phyloP scores from a whole-genome alignment of 345 rosid species.

The Eucalyptus marginata region DNA sequence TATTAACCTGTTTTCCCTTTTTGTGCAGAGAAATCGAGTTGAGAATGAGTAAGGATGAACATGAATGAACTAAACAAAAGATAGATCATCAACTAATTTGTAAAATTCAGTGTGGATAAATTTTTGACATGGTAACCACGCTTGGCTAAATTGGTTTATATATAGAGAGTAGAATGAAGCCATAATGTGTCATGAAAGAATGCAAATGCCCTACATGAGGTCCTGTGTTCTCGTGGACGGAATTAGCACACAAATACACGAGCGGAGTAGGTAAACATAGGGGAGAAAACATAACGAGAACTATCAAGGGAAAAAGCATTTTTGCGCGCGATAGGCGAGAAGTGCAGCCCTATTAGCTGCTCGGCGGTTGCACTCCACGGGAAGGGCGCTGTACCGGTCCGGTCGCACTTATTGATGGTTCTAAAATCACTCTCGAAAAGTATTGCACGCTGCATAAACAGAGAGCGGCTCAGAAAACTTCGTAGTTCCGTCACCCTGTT shows the following conservation, averaged over 20 bases:
- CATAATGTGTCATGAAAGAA: not conserved
- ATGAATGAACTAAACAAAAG: not conserved
- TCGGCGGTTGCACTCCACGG: not conserved
- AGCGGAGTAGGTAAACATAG: not conserved
- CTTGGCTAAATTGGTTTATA: not conserved
- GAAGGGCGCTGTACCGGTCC: not conserved
- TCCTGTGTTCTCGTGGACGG: not conserved
- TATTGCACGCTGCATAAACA: not conserved
- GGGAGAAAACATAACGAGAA: not conserved
- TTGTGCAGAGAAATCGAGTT: not conserved
- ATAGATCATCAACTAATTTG: not conserved
- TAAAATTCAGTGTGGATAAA: not conserved
- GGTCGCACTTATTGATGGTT: not conserved
- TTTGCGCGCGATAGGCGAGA: not conserved
- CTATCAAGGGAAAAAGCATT: not conserved
- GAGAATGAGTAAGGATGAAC: not conserved
- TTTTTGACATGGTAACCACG: not conserved
- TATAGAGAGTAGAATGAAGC: not conserved
- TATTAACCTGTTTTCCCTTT: not conserved
- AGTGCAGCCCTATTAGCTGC: not conserved
- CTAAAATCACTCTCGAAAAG: not conserved
- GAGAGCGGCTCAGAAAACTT: not conserved
- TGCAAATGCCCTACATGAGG: not conserved
- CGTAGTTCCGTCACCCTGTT: not conserved
- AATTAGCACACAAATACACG: not conserved